Evolutionary conservation across 768 basidiomycete species (phyloP), one percentile per base, ranked within the genome.

Genomic region (Hygrocybe coccinea): DNA sequence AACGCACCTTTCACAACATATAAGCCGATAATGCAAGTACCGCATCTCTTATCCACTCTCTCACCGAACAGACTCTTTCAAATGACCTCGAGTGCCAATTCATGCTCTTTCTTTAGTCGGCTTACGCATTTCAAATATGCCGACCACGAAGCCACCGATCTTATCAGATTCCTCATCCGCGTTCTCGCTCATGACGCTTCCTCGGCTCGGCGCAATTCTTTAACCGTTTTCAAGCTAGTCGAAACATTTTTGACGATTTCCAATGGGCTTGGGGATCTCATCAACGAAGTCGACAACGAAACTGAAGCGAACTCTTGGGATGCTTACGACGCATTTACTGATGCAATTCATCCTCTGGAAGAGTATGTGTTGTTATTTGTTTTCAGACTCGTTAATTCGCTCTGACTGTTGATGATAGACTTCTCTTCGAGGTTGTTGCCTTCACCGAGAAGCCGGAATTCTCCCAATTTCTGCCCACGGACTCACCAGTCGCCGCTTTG

Each of bases 111-210:
- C 24, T 48, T 48, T 17, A 24, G 22, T 17, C 47, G 10, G 11
- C 47, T 48, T 48, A 29, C 47, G 29, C 5, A 14, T 9, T 29
- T 48, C 47, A 48, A 48, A 29, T 17, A 48, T 22, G 9, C 47
- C 9, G 47, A 48, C 24, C 47, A 48, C 25, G 22, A 48, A 48
- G 47, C 47, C 24, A 48, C 12, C 29, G 47, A 48, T 29, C 47
- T 48, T 17, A 22, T 45, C 47, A 48, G 47, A 22, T 48, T 25
- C 22, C 47, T 48, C 47, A 21, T 48, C 47, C 47, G 47, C 24
- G 47, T 48, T 19, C 47, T 48, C 22, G 47, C 47, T 34, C 47
- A 48, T 34, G 29, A 48, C 29, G 47, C 47, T 21, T 11, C 17
- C 47, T 48, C 24, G 9, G 47, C 47, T 48, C 19, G 47, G 14